phyloP scores from a whole-genome alignment of 768 basidiomycete genomes.

The Suillus placidus region DNA sequence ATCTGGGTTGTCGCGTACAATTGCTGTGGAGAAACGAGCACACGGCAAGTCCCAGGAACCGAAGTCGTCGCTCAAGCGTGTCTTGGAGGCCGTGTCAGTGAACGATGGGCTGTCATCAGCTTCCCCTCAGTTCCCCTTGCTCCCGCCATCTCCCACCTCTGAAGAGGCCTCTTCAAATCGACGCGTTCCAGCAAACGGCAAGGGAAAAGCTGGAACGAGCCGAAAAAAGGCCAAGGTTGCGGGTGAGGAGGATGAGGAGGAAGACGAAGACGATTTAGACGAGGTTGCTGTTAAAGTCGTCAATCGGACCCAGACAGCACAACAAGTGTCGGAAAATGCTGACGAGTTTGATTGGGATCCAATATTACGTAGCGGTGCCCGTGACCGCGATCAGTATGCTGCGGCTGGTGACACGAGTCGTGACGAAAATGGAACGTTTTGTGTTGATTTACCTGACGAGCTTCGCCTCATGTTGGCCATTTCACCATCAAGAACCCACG shows the following conservation, averaged over 20 bases:
- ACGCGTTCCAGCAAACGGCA: constrained; percentile 42
- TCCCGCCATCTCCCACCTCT: constrained; percentile 74
- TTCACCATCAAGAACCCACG: constrained; percentile 46
- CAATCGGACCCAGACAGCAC: constrained; percentile 17
- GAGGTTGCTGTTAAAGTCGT: constrained; percentile 27
- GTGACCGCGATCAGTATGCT: constrained; percentile 24
- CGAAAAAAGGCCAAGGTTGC: constrained; percentile 57
- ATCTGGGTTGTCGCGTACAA: neutral
- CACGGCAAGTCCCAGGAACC: constrained; percentile 13
- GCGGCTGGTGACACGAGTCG: constrained; percentile 26
- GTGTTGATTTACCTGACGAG: constrained; percentile 65
- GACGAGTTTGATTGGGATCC: constrained; percentile 34
- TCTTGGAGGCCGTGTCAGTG: constrained; percentile 29
- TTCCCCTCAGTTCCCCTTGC: constrained; percentile 37
- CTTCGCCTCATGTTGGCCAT: constrained; percentile 68
- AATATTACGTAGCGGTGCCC: constrained; percentile 28
- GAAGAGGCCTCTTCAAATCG: constrained; percentile 29
- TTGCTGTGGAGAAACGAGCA: neutral
- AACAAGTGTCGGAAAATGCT: constrained; percentile 10
- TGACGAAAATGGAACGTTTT: constrained; percentile 44
- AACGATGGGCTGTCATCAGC: neutral
- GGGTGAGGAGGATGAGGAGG: constrained; percentile 32
- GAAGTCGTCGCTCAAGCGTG: constrained; percentile 46
- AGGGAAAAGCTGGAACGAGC: constrained; percentile 34
- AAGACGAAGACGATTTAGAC: constrained; percentile 20